phyloP scores from a whole-genome alignment of 352 stramenopile species.

The Phytophthora pinifolia region DNA sequence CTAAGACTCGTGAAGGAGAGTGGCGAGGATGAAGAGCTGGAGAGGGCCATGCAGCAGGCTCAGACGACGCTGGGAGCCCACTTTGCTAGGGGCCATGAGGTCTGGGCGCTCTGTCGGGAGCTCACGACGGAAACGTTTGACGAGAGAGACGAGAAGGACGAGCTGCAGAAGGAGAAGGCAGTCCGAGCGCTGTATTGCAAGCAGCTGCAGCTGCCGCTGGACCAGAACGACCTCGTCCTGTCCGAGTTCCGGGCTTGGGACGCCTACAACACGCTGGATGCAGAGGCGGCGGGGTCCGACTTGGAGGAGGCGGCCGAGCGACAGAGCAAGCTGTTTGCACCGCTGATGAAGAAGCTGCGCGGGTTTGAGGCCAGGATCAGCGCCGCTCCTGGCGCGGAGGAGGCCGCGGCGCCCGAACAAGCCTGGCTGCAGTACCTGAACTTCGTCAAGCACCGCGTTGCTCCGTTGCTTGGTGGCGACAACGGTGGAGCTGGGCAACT shows the following conservation, averaged over 20 bases:
- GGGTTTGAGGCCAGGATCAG: conserved; percentile 42
- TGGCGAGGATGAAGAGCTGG: conserved; percentile 25
- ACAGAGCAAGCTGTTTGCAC: conserved; percentile 45
- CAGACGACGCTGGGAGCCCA: conserved; percentile 46
- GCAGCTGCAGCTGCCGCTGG: conserved; percentile 61
- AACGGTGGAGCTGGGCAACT: conserved; percentile 17
- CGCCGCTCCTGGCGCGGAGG: conserved; percentile 9
- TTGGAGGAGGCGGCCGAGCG: conserved; percentile 33
- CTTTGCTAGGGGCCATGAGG: conserved; percentile 58
- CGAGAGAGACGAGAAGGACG: conserved; percentile 9
- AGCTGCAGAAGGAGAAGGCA: conserved; percentile 39
- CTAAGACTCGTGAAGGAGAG: conserved; percentile 40
- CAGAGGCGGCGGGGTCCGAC: conserved; percentile 1
- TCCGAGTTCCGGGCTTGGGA: conserved; percentile 77
- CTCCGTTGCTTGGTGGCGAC: conserved; percentile 30
- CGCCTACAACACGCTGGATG: conserved; percentile 55
- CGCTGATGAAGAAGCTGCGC: conserved; percentile 66
- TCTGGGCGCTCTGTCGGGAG: conserved; percentile 63
- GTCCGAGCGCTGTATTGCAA: conserved; percentile 44
- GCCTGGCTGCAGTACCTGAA: conserved; percentile 69
- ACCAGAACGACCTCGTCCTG: conserved; percentile 75
- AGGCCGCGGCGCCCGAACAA: conserved; percentile 16
- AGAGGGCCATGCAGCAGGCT: conserved; percentile 30
- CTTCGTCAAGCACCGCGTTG: conserved; percentile 55
- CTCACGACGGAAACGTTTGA: conserved; percentile 35